A percentile compares a stretch with the other conserved stretches of the same genome.
phyloP scores from a whole-genome alignment of 306 rosid species.

The Quercus agrifolia region DNA sequence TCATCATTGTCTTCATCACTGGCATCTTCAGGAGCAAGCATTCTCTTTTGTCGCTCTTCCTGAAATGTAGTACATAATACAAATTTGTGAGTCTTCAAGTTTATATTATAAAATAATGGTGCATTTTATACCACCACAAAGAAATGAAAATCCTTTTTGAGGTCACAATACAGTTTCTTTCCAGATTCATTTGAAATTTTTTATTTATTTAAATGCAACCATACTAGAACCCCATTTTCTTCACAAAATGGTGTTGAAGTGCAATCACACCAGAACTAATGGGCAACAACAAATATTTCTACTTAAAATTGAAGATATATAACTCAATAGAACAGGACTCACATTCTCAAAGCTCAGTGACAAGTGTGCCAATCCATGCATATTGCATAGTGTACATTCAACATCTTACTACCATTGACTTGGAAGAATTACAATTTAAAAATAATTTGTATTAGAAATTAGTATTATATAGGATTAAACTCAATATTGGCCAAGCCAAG shows the following conservation, averaged over 20 bases:
- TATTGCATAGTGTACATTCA: neutral
- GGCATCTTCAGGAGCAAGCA: conserved; percentile 60
- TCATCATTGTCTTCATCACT: conserved; percentile 73
- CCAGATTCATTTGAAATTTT: too few relatives aligned
- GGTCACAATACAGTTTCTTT: too few relatives aligned
- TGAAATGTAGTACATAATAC: conserved; percentile 23
- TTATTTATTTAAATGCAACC: too few relatives aligned
- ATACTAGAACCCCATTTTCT: too few relatives aligned
- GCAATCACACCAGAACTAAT: too few relatives aligned
- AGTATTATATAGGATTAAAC: neutral
- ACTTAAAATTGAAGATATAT: neutral
- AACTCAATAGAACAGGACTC: neutral
- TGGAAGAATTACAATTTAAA: neutral
- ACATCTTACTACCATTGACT: neutral
- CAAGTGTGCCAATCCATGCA: neutral
- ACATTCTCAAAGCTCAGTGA: neutral
- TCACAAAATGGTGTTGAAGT: too few relatives aligned
- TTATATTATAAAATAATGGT: neutral
- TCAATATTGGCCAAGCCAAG: neutral
- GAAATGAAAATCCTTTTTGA: too few relatives aligned
- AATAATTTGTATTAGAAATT: neutral
- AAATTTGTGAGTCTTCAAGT: neutral
- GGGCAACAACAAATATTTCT: too few relatives aligned
- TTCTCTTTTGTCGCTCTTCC: conserved; percentile 89
- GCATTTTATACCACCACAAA: neutral